Evolutionary conservation across 1,284 basidiomycete species (phyloP), one percentile per base, ranked within the genome.

Genomic region (Microbotryum violaceum): DNA sequence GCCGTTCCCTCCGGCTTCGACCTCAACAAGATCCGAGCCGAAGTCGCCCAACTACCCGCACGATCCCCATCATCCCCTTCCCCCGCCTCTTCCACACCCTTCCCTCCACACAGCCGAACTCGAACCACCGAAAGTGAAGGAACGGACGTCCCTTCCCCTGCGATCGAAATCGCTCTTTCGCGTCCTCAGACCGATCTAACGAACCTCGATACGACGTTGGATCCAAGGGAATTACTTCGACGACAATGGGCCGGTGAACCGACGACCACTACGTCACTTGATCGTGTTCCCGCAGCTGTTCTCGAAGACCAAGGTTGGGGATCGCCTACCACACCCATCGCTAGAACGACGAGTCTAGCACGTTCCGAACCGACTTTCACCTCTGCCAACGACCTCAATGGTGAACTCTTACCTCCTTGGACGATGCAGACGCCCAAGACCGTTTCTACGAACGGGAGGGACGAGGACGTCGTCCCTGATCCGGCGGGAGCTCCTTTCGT

Each of bases 231-330:
- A 31, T 48, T 68, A 4, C 60, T 68, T 0, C 62, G 64, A 6
- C 42, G 57, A 14, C 66, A 66, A 23, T 68, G 66, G 66, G 57
- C 61, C 44, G 64, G 54, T n/a, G 60, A 62, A 21, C 9, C 29
- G 16, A 47, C 12, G 1, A 42, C 37, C 16, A 2, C 37, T 42
- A 18, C 37, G 16, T 42, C 37, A 16, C 16, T 18, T 18, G 16
- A 12, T 16, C 12, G 2, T 16, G 37, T 14, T 42, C 37, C 37
- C 6, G 3, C 37, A 42, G 16, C 16, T 16, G 16, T 42, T 12
- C 37, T 42, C 14, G 37, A 42, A 42, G 37, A 42, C 4, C 5
- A 42, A 6, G 37, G 37, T 42, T 42, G 37, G 37, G 14, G 16
- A 18, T 29, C 33, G 1, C 48, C 48, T 20, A 10, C 21, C 16